Percentiles rank a stretch among this genome's conserved stretches.
These are phyloP conservation scores for Mrakia frigida DNA, from an alignment of 768 basidiomycete species.

Conservation along the genomic window DNA sequence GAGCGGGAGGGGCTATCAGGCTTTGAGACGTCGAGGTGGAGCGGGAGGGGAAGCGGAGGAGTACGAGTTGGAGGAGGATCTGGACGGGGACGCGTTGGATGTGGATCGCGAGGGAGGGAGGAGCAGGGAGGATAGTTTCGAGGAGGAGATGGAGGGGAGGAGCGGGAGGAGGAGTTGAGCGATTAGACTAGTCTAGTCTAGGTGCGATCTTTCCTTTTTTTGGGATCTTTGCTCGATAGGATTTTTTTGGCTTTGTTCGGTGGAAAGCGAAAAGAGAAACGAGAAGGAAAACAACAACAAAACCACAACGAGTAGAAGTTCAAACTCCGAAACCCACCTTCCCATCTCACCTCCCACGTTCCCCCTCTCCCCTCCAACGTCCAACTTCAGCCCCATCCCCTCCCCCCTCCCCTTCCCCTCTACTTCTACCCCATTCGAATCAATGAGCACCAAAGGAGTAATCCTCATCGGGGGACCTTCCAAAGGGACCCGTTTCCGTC, in stretches of 20 bases:
- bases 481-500: slow-evolving; percentile 32
- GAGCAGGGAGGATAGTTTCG: slow-evolving; percentile 11
- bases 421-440: too few species aligned
- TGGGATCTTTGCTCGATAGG: not conserved
- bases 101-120: not conserved
- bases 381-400: not conserved
- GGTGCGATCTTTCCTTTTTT: not conserved
- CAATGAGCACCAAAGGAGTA: slow-evolving; percentile 5
- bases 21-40: not conserved
- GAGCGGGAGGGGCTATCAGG: not conserved
- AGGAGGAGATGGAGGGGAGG: slow-evolving; percentile 14
- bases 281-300: too few species aligned
- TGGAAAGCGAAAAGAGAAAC: not conserved
- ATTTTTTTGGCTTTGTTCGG: not conserved
- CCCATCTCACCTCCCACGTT: not conserved
- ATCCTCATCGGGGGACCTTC: slow-evolving; percentile 32
- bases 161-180: not conserved
- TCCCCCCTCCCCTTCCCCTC: not conserved
- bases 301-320: too few species aligned
- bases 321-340: not conserved
- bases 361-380: not conserved
- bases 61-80: slow-evolving; percentile 9
- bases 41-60: not conserved
- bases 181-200: too few species aligned
- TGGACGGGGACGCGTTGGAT: not conserved